Base-by-base conservation (phyloP, 2,329 filamentous ascomycete species). In the Lasiodiplodia theobromae region DNA sequence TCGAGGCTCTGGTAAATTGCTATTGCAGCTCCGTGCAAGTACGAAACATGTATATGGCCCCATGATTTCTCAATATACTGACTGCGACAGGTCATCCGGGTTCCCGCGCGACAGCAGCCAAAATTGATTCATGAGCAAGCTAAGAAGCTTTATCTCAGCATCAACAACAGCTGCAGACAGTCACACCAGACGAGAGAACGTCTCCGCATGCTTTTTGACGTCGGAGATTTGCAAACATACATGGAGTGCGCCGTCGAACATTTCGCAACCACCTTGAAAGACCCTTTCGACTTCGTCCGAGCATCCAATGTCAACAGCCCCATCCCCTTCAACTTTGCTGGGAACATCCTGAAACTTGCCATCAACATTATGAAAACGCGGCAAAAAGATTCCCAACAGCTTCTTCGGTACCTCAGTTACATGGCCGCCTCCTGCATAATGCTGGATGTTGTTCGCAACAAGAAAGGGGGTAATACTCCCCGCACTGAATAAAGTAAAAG, bases 341-440 rank as follows among this genome's bases (percentile, higher is more conserved):
- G 82, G 3, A 83, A 86, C 70, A 85, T 86, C 23, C 74, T 86
- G 4, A 82, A 84, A 67, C 76, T 86, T 2, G 84, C 83, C 12
- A 77, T 82, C 7, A 77, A 77, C 12, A 77, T 83, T 8, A 81
- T 77, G 70, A 71, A 78, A 47, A 12, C 8, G 4, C 47, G 63
- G 51, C 10, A 53, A 5, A 37, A 56, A 73, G 67, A 73, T 60
- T 77, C 71, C n/a, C 37, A 66, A 18, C 69, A 57, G 6, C 78
- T 86, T 28, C 85, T 86, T 69, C 72, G 79, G 47, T 76, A 82
- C 49, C 72, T 86, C 16, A 82, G 82, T 52, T 79, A 77, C 8
- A 81, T 86, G 81, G 79, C 86, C 21, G 83, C 84, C 10, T 86
- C 84, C 0, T 85, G 85, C 69, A 82, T 87, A 16, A 77, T 86